Percentiles rank a stretch among this genome's conserved stretches.
Conservation (phyloP, 23 red algal species). For the Gracilaria vermiculophylla region DNA sequence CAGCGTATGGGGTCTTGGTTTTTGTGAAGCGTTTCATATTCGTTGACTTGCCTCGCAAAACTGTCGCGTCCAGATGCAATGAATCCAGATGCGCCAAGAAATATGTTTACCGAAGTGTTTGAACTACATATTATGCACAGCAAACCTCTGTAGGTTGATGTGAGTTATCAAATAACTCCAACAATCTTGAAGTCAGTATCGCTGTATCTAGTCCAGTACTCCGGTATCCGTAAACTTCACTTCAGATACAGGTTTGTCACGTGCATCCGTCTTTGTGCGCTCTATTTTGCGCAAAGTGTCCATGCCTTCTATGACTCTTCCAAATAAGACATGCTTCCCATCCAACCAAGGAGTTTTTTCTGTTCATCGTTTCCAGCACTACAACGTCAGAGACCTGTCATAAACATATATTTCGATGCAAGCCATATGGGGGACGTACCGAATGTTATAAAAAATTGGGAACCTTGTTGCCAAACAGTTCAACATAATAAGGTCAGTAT, state of each 20-base stretch:
- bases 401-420: not conserved
- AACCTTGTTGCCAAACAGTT: constrained; percentile 4
- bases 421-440: constrained; percentile 18
- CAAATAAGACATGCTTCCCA: constrained; percentile 94
- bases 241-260: constrained; percentile 68
- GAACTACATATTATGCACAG: too few relatives aligned
- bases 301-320: constrained; percentile 93
- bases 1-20: too few relatives aligned
- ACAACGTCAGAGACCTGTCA: not conserved
- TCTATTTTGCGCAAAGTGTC: constrained; percentile 87
- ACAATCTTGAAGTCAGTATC: not conserved
- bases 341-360: constrained; percentile 85
- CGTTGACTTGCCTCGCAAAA: too few relatives aligned
- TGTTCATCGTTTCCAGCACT: not conserved
- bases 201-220: not conserved
- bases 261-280: constrained; percentile 48
- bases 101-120: too few relatives aligned
- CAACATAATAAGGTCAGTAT: not conserved
- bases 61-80: too few relatives aligned
- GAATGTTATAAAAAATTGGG: constrained; percentile 67
- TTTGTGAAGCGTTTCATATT: too few relatives aligned
- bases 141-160: too few relatives aligned
- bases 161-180: too few relatives aligned
- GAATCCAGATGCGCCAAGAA: too few relatives aligned
- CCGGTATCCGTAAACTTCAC: constrained; percentile 81